Conservation (phyloP, 768 basidiomycete species). For the Macrolepiota dolichaula region DNA sequence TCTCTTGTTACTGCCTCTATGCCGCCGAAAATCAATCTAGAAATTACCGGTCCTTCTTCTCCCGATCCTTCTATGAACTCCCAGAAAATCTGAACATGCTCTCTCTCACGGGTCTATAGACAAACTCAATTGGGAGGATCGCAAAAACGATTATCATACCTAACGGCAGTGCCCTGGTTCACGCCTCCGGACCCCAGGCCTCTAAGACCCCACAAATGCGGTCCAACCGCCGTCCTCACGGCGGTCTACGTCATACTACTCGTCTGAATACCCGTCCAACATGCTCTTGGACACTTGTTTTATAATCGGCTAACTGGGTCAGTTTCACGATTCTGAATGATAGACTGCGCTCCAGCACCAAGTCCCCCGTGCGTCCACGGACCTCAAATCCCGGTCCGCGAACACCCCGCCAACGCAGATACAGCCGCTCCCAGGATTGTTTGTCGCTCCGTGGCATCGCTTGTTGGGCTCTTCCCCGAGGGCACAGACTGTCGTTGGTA, state of each 20-base stretch:
- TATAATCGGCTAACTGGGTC: background rate
- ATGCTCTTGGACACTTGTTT: background rate
- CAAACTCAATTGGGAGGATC: slow-evolving; percentile 5
- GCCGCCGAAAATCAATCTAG: slow-evolving; percentile 1
- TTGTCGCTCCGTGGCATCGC: background rate
- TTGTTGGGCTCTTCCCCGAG: background rate
- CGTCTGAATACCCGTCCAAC: background rate
- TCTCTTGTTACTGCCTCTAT: background rate
- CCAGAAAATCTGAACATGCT: background rate
- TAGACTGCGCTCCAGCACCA: background rate
- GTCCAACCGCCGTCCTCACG: background rate
- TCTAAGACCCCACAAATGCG: background rate
- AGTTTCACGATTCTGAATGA: background rate
- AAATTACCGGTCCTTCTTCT: background rate
- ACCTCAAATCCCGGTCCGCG: too few species aligned
- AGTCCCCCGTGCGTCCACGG: too few species aligned
- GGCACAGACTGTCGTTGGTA: background rate
- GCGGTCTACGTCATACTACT: background rate
- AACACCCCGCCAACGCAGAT: too few species aligned
- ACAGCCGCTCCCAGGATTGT: too few species aligned
- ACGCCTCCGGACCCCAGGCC: background rate
- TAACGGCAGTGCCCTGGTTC: slow-evolving; percentile 1
- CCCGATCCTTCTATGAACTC: background rate
- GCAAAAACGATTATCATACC: slow-evolving; percentile 1
- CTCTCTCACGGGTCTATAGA: slow-evolving; percentile 7